These are phyloP conservation scores for Globisporangium paroecandrum DNA, from an alignment of 352 stramenopile genomes.

Conservation along the genomic window DNA sequence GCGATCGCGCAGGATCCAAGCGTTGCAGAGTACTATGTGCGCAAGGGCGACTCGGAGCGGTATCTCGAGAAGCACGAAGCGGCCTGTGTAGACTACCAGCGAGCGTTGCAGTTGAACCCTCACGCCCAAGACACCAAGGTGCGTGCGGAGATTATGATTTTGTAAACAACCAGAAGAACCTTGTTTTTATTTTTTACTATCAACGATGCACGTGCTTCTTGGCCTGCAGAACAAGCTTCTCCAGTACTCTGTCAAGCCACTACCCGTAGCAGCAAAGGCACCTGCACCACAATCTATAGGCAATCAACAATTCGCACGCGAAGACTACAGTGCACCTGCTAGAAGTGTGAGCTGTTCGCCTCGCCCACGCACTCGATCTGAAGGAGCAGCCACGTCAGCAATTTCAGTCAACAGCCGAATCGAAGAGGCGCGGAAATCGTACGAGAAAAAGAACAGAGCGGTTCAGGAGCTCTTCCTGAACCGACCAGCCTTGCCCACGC, in stretches of 20 bases:
- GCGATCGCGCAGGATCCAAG: conserved; percentile 53
- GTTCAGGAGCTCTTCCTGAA: conserved; percentile 60
- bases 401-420: conserved; percentile 19
- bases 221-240: conserved; percentile 49
- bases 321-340: background rate
- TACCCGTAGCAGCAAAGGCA: background rate
- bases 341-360: background rate
- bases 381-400: conserved; percentile 14
- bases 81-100: conserved; percentile 47
- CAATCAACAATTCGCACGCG: conserved; percentile 17
- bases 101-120: conserved; percentile 49
- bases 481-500: conserved; percentile 32
- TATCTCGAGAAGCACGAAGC: conserved; percentile 70
- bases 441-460: conserved; percentile 49
- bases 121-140: conserved; percentile 58
- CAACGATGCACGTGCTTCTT: background rate
- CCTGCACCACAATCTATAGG: background rate
- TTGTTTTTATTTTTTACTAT: background rate
- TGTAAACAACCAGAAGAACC: background rate
- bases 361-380: conserved; percentile 7
- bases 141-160: conserved; percentile 2
- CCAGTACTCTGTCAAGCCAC: conserved; percentile 40
- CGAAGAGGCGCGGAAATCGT: conserved; percentile 32
- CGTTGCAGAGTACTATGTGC: conserved; percentile 60
- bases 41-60: conserved; percentile 67